phyloP scores from a whole-genome alignment of 306 rosid species.

The Prunus davidiana region DNA sequence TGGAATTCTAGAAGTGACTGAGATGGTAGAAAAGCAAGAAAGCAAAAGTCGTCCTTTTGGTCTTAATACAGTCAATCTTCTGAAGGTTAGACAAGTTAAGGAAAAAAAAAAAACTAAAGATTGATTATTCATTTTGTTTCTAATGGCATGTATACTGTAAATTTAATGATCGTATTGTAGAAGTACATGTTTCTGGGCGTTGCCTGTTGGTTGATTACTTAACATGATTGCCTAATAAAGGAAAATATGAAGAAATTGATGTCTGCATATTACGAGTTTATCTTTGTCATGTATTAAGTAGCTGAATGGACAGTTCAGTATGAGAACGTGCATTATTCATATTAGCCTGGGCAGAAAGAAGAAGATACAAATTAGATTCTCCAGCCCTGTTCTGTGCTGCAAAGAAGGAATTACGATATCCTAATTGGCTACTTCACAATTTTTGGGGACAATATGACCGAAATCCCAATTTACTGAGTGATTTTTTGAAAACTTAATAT shows the following conservation, averaged over 20 bases:
- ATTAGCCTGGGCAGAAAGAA: too few relatives aligned
- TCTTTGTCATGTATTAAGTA: neutral
- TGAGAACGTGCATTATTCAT: neutral
- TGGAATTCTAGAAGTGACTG: slow-evolving; percentile 68
- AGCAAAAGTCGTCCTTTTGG: slow-evolving; percentile 87
- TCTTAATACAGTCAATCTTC: slow-evolving; percentile 92
- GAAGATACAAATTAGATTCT: neutral
- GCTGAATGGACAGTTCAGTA: neutral
- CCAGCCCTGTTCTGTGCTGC: neutral
- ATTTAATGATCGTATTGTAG: neutral
- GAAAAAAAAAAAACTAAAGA: slow-evolving; percentile 9
- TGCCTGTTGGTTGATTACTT: neutral
- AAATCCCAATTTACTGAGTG: neutral
- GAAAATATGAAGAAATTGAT: neutral
- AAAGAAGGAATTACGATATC: neutral
- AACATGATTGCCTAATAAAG: neutral
- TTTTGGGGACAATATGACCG: neutral
- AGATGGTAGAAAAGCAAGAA: slow-evolving; percentile 84
- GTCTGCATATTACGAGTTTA: neutral
- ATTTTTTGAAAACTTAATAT: neutral
- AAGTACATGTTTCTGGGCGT: neutral
- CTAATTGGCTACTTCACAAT: neutral
- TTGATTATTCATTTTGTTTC: slow-evolving; percentile 1
- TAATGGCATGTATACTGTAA: neutral
- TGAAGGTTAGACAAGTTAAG: slow-evolving; percentile 60